Conservation (phyloP, 495 filamentous ascomycete species). For the Clohesyomyces aquaticus region DNA sequence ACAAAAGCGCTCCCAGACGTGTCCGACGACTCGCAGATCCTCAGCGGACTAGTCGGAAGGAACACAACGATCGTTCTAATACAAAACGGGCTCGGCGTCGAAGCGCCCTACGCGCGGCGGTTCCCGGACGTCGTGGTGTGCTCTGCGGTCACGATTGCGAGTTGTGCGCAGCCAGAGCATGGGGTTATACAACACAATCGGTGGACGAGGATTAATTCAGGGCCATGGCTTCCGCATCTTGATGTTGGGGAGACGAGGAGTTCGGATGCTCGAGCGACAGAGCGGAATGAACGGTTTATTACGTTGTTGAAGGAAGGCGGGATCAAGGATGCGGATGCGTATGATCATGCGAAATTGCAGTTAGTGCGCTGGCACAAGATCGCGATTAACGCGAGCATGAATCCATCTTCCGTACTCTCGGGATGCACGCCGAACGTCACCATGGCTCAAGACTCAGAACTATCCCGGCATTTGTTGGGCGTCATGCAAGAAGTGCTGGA, state of each 20-base stretch:
- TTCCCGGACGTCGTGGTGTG: conserved; percentile 62
- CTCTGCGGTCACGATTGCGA: conserved; percentile 63
- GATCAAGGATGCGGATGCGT: conserved; percentile 54
- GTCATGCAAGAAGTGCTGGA: conserved; percentile 63
- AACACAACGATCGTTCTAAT: conserved; percentile 61
- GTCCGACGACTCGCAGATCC: conserved; percentile 46
- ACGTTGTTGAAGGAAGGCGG: conserved; percentile 48
- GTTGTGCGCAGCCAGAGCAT: conserved; percentile 55
- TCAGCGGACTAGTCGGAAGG: conserved; percentile 44
- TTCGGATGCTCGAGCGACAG: conserved; percentile 20
- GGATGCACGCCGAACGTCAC: conserved; percentile 57
- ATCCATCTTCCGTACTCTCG: conserved; percentile 62
- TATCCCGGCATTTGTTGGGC: conserved; percentile 47
- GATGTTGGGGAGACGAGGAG: conserved; percentile 18
- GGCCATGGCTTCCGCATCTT: conserved; percentile 53
- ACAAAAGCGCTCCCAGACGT: conserved; percentile 49
- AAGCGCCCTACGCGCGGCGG: conserved; percentile 61
- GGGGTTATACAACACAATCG: conserved; percentile 62
- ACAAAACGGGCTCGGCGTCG: conserved; percentile 73
- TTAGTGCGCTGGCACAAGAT: conserved; percentile 67
- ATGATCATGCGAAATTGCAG: conserved; percentile 57
- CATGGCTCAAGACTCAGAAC: conserved; percentile 55
- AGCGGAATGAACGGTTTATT: conserved; percentile 42
- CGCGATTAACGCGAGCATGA: conserved; percentile 67
- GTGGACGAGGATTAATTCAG: conserved; percentile 64